Evolutionary conservation across 805 yeast species (phyloP), one percentile per base, ranked within the genome.

Genomic region (Scheffersomyces coipomensis): DNA sequence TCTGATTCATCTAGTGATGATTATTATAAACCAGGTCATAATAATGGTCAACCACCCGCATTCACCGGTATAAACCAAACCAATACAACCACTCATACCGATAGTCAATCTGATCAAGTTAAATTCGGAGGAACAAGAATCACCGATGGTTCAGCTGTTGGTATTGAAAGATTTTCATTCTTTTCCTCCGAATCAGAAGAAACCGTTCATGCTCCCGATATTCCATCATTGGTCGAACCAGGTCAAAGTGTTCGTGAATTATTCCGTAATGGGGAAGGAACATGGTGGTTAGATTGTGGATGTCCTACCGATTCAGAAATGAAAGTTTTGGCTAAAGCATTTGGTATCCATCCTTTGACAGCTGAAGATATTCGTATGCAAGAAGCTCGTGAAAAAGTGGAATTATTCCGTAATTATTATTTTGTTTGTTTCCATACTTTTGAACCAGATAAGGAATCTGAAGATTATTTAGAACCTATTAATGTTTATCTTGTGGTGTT

Each of bases 381-480:
- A 66, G 99, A 91, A 67, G 80, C 96, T 18, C 89, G 99, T 66
- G 99, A 91, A 68, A 91, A 91, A 64, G 97, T 91, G 22, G 99
- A 91, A 65, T 71, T 91, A 45, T 91, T 91, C 75, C 79, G 81
- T 52, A 78, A 79, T 49, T 91, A 91, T 64, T 91, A 93, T 64
- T 89, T 93, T 69, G 96, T 93, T 30, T 87, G 96, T 75, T 93
- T 93, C 78, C 97, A 93, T 62, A 87, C 98, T 3, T 93, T 93
- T 64, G 97, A 89, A 57, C 82, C 85, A 18, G 96, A 91, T 49
- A 55, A 56, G 37, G 93, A 82, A 58, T 78, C 86, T 38, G 93
- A 85, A 52, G 95, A 88, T 46, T 90, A 85, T 59, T 67, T 85
- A 56, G 93, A 85, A 52, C 90, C 90, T 18, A 81, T 85, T 49